These are phyloP conservation scores for Medicago arabica DNA, from an alignment of 306 rosid species.

Conservation along the genomic window DNA sequence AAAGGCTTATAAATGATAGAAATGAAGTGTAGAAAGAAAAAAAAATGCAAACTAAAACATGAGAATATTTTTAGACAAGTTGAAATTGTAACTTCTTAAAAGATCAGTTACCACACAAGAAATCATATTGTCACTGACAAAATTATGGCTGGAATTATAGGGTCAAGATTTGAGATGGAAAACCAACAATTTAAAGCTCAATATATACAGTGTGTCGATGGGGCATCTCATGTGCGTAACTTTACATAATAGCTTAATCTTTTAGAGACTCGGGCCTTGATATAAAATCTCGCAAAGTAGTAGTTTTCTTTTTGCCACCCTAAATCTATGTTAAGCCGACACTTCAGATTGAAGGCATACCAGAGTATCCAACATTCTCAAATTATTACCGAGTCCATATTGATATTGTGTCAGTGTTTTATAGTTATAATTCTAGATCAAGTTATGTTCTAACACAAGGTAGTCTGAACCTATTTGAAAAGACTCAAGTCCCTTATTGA, in stretches of 20 bases:
- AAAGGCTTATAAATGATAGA: too few species aligned
- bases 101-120: not conserved
- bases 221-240: not conserved
- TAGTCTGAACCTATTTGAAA: not conserved
- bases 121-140: constrained; percentile 4
- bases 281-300: too few species aligned
- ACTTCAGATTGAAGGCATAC: too few species aligned
- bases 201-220: not conserved
- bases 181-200: not conserved
- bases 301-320: too few species aligned
- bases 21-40: too few species aligned
- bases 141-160: not conserved
- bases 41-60: not conserved
- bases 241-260: not conserved
- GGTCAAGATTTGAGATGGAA: not conserved
- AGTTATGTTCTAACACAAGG: not conserved
- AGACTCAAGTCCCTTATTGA: not conserved
- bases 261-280: too few species aligned
- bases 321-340: not conserved
- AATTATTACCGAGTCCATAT: not conserved
- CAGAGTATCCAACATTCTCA: not conserved
- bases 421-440: not conserved
- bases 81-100: constrained; percentile 13
- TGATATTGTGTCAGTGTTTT: not conserved
- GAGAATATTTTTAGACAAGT: constrained; percentile 10